These are phyloP conservation scores for Antrodiella citrinella DNA, from an alignment of 768 basidiomycete species.

Conservation along the genomic window DNA sequence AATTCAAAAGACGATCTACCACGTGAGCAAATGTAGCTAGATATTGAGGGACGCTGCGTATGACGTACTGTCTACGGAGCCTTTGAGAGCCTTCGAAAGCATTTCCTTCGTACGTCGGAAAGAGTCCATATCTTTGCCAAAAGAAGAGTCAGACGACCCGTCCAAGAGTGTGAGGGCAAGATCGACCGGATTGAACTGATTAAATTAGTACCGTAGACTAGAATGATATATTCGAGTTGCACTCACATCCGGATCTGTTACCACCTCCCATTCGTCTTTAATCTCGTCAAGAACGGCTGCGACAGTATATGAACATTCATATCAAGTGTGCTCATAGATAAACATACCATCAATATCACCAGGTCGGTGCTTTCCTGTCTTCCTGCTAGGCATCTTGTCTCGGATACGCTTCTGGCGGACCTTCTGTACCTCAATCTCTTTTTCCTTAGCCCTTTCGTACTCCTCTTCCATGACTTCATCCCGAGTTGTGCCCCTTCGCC, in stretches of 20 bases:
- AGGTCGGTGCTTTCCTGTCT: slow-evolving; percentile 43
- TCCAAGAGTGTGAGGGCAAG: slow-evolving; percentile 87
- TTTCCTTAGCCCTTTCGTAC: slow-evolving; percentile 48
- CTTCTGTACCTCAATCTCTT: slow-evolving; percentile 56
- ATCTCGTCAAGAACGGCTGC: slow-evolving; percentile 81
- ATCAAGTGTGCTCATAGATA: neutral
- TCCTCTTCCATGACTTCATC: slow-evolving; percentile 48
- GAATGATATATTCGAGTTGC: neutral
- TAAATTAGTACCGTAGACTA: neutral
- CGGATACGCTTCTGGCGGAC: slow-evolving; percentile 61
- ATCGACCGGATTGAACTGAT: slow-evolving; percentile 88
- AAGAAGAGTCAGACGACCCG: slow-evolving; percentile 37
- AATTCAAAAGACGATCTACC: slow-evolving; percentile 10
- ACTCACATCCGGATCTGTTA: slow-evolving; percentile 72
- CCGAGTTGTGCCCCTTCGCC: slow-evolving; percentile 40
- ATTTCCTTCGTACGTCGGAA: slow-evolving; percentile 71
- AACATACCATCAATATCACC: slow-evolving; percentile 82
- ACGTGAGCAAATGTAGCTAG: neutral
- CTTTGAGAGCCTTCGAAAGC: slow-evolving; percentile 74
- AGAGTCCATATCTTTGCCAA: slow-evolving; percentile 67
- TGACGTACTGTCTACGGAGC: slow-evolving; percentile 78
- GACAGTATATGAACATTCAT: neutral
- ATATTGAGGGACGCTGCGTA: neutral
- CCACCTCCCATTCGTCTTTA: slow-evolving; percentile 84
- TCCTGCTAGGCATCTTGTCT: slow-evolving; percentile 56